Evolutionary conservation across 2,329 filamentous ascomycete genomes (phyloP).

Genomic region (Nemania abortiva): DNA sequence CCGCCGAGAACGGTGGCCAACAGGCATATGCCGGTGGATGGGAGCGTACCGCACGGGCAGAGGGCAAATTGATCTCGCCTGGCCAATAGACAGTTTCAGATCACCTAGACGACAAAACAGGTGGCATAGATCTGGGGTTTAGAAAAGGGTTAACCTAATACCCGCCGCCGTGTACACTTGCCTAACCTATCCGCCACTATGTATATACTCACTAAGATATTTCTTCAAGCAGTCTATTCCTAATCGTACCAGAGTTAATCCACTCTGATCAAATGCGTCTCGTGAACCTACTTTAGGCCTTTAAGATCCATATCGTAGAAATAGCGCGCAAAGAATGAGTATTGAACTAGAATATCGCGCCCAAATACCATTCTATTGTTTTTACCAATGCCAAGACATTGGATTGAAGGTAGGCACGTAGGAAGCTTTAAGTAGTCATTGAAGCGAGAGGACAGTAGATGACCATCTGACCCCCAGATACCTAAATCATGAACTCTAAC

Average conservation of each 20-base stretch:
- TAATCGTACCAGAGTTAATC: background rate
- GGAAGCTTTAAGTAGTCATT: no score
- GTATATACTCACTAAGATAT: slow-evolving; percentile 40
- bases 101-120: slow-evolving; percentile 32
- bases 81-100: slow-evolving; percentile 75
- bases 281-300: background rate
- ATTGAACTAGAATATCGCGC: no score
- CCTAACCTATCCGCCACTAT: slow-evolving; percentile 37
- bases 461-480: no score
- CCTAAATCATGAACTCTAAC: no score
- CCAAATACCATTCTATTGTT: no score
- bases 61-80: slow-evolving; percentile 88
- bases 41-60: slow-evolving; percentile 77
- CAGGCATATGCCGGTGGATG: slow-evolving; percentile 87
- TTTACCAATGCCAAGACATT: no score
- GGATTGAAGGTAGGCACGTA: no score
- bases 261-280: slow-evolving; percentile 4
- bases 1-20: slow-evolving; percentile 77
- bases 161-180: slow-evolving; percentile 37
- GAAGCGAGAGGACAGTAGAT: no score
- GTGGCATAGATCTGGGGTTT: slow-evolving; percentile 34
- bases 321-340: no score
- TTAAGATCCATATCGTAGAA: background rate
- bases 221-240: slow-evolving; percentile 23
- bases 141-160: slow-evolving; percentile 33